Conservation (phyloP, 306 rosid genomes). For the Lagenaria siceraria region DNA sequence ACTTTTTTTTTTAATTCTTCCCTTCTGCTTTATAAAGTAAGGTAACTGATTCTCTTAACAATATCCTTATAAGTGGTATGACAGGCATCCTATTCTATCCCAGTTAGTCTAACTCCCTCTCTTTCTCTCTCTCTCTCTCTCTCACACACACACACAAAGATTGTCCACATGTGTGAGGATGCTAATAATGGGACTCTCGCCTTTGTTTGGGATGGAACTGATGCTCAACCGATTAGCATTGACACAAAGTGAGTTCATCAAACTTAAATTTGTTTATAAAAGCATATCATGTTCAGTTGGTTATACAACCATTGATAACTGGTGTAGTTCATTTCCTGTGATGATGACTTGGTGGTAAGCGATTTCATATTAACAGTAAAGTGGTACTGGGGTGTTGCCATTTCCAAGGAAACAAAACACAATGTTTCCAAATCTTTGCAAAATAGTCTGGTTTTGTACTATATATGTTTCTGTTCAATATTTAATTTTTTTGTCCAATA, state of each 20-base stretch:
- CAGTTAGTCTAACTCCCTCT: not conserved
- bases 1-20: not conserved
- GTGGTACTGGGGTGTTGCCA: not conserved
- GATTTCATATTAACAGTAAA: not conserved
- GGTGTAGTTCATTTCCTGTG: not conserved
- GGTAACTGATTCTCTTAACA: not conserved
- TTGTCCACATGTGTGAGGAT: constrained; percentile 35
- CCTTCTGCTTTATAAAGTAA: not conserved
- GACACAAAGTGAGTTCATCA: constrained; percentile 31
- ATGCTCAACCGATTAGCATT: constrained; percentile 34
- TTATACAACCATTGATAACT: not conserved
- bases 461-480: not conserved
- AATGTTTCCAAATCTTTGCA: not conserved
- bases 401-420: not conserved
- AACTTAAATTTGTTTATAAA: not conserved
- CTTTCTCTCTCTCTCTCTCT: not conserved
- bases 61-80: not conserved
- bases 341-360: not conserved
- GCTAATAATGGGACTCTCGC: constrained; percentile 25
- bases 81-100: not conserved
- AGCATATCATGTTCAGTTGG: not conserved
- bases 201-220: constrained; percentile 80
- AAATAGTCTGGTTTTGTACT: not conserved
- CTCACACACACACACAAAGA: constrained; percentile 14
- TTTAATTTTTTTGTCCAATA: not conserved